Evolutionary conservation across 176 grass and related monocot species (phyloP), one percentile per base, ranked within the genome.

Genomic region (Bonia amplexicaulis): DNA sequence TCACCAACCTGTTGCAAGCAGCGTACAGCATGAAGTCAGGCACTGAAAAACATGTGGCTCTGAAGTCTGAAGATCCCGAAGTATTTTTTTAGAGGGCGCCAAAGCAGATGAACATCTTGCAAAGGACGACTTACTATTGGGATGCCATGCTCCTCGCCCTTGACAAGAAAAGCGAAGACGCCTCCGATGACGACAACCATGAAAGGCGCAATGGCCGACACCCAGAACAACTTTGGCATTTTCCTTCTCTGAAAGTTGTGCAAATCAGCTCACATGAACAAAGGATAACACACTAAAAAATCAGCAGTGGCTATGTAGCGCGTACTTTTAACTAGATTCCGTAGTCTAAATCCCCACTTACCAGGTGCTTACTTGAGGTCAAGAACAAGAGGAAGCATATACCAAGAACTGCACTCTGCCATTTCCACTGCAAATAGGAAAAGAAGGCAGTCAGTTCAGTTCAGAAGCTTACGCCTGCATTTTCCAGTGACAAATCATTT

Each of bases 121-220:
- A 25, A 67, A 46, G 52, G 59, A 17, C 3, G 20, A 57, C 87
- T 86, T 84, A 99, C 96, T 41, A 96, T 99, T 33, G 88, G 93
- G 20, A 99, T 96, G 31, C 96, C 96, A 69, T 99, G 88, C 29
- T 96, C 90, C 5, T 99, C 90, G 27, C 85, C 93, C 44, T 99
- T 85, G 67, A 95, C 91, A 15, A 99, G 80, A 75, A 91, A 99
- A 63, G 90, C 84, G 47, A 99, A 96, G 66, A 96, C 6, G 31
- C 93, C 91, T 23, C 96, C 96, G 16, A 87, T 73, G 68, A 99
- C 29, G 52, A 99, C 93, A 31, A 99, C 88, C 55, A 99, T 44
- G 59, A 99, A 85, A 29, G 96, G 96, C 22, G 93, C 83, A 44
- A 99, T 94, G 64, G 91, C 91, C 62, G 96, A 89, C 82, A 99